These are phyloP conservation scores for Rhodosporidiobolus odoratus DNA, from an alignment of 768 basidiomycete genomes.

Conservation along the genomic window DNA sequence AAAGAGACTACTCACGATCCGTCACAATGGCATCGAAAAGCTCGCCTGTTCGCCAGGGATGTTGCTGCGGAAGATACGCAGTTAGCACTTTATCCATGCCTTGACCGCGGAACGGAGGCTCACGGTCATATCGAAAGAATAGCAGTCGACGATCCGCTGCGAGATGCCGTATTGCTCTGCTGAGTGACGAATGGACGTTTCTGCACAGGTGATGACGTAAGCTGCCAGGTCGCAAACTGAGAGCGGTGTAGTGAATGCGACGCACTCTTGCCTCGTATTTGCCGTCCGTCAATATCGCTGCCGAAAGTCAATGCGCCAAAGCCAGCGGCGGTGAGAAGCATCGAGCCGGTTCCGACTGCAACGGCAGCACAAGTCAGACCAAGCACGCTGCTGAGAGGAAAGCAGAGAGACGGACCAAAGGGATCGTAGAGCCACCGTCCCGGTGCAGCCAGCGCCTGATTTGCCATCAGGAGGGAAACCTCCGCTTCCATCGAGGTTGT, in stretches of 20 bases:
- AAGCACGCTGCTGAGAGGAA: slow-evolving; percentile 1
- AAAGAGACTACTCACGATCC: slow-evolving; percentile 44
- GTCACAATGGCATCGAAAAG: slow-evolving; percentile 92
- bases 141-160: slow-evolving; percentile 69
- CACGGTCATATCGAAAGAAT: slow-evolving; percentile 86
- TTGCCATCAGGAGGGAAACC: slow-evolving; percentile 91
- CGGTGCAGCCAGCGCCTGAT: slow-evolving; percentile 85
- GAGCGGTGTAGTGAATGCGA: background rate
- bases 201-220: background rate
- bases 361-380: background rate
- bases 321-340: slow-evolving; percentile 62
- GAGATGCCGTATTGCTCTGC: slow-evolving; percentile 67
- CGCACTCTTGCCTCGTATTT: slow-evolving; percentile 88
- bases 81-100: background rate
- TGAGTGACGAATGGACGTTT: slow-evolving; percentile 12
- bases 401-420: slow-evolving; percentile 58
- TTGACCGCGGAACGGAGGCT: slow-evolving; percentile 32
- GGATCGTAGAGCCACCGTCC: slow-evolving; percentile 92
- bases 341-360: slow-evolving; percentile 51
- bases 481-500: slow-evolving; percentile 98
- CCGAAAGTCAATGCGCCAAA: slow-evolving; percentile 84
- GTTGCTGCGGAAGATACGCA: slow-evolving; percentile 9
- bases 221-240: background rate
- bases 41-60: slow-evolving; percentile 82
- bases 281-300: slow-evolving; percentile 93